Evolutionary conservation across 768 basidiomycete species (phyloP), one percentile per base, ranked within the genome.

Genomic region (Russula sp.): DNA sequence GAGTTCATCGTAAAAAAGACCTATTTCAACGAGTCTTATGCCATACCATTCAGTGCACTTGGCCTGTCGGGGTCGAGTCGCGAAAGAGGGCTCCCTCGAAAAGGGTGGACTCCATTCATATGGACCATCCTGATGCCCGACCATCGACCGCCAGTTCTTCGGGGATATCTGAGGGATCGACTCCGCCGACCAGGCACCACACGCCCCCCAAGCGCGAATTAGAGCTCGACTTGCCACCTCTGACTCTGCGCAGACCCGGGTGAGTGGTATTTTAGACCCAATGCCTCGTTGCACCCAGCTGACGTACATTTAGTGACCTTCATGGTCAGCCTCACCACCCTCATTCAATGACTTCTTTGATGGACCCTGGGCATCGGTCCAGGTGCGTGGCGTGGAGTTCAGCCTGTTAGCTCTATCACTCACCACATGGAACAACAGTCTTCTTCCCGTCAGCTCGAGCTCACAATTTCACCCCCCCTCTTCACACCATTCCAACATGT

Each of bases 91-190:
- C 83, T 34, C 63, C 80, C 1, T 74, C 79, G 1, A 79, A 82
- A 68, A 85, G 85, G 71, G 56, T 64, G 7, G 71, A 72, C 40
- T 61, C 72, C 1, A 58, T 68, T 30, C 66, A 66, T n/a, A 62
- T 68, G 11, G 85, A 87, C 55, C 79, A 83, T 13, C 70, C 79
- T 24, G 71, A 72, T 32, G 87, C 81, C 44, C 78, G 85, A 36
- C 88, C 88, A 38, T 90, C 87, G 1, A 89, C 90, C 11, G 85
- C 87, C n/a, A 85, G 84, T 18, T 90, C 89, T 38, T 87, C 88
- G 22, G 85, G 85, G 22, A 60, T 88, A 38, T 89, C 88, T 28
- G 88, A 89, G 63, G 78, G 81, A 7, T 89, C 89, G 20, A 85
- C 88, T 20, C 87, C 89, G 38, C 85, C 89, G 5, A 86, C 84